Base-by-base conservation (phyloP, 371 early-diverging fungal genomes). In the Syncephalastrum sp. region DNA sequence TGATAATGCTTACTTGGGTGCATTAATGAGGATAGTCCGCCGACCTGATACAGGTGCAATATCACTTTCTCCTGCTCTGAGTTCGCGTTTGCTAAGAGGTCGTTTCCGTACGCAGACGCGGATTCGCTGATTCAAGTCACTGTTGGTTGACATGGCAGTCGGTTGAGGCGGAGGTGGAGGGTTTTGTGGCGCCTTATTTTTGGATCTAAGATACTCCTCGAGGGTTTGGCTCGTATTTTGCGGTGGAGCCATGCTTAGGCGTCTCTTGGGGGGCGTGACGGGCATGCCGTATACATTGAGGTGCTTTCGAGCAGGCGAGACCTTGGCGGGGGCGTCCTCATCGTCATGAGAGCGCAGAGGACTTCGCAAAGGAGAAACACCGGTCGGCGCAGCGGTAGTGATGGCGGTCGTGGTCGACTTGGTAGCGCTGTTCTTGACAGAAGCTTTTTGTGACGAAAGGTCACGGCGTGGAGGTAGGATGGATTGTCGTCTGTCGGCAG, bases 61-160 rank as follows among this genome's bases (percentile, higher is more conserved):
- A 65, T 98, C 99, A 23, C 67, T 74, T 52, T 97, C 95, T 33
- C 85, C 87, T 6, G 74, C 65, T 24, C 73, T 74, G 25, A 79
- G 25, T 68, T 98, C 99, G 62, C 89, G 91, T 60, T 74, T 79
- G 74, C 82, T 96, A 19, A 98, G 70, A 2, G 99, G 99, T 42
- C 99, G 81, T 73, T 98, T 98, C 53, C 99, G 84, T 27, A 97
- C 97, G 64, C 98, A 97, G 21, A 98, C 99, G 47, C 96, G 89
- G 62, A 98, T 98, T 53, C 88, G 81, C 47, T 91, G 92, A 47
- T 74, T 74, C 45, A 90, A 61, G 41, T 86, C 86, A 41, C 55
- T 61, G 6, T 51, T 50, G 13, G 50, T n/a, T 33, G 48, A 10
- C 3, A 24, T n/a, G 5, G 58, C 23, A 23, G 50, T 19, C 7